phyloP scores from a whole-genome alignment of 164 flowering plant species.

The Stephania cephalantha region DNA sequence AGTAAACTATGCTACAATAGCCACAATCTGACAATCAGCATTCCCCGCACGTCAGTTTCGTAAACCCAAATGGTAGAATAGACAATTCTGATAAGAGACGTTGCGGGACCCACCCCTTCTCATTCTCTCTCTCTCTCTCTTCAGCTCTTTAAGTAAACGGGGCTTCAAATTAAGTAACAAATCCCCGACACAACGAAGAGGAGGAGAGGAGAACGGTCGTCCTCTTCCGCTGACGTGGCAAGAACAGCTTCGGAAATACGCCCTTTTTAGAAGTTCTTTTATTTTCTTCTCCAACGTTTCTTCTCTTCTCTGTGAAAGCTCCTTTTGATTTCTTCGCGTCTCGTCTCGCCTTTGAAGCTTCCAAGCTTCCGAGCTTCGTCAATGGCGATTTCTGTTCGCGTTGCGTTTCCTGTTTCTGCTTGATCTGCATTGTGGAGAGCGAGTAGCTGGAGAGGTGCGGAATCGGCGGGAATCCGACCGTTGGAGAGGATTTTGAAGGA shows the following conservation, averaged over 20 bases:
- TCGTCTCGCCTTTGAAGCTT: neutral
- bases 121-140: conserved; percentile 1
- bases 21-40: too few species aligned
- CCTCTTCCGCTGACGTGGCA: neutral
- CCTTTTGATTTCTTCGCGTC: neutral
- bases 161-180: neutral
- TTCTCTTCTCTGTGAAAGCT: neutral
- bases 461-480: neutral
- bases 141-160: neutral
- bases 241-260: neutral
- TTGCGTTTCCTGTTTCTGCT: neutral
- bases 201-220: neutral
- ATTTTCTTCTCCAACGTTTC: neutral
- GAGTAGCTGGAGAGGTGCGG: neutral
- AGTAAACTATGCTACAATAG: too few species aligned
- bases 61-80: neutral
- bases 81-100: neutral
- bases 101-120: neutral
- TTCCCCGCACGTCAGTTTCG: neutral
- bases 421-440: neutral
- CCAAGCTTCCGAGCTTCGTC: neutral
- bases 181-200: neutral
- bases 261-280: neutral
- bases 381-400: neutral
- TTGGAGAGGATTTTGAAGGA: neutral